Base-by-base conservation (phyloP, 2,329 filamentous ascomycete genomes). In the Aureobasidium musti region DNA sequence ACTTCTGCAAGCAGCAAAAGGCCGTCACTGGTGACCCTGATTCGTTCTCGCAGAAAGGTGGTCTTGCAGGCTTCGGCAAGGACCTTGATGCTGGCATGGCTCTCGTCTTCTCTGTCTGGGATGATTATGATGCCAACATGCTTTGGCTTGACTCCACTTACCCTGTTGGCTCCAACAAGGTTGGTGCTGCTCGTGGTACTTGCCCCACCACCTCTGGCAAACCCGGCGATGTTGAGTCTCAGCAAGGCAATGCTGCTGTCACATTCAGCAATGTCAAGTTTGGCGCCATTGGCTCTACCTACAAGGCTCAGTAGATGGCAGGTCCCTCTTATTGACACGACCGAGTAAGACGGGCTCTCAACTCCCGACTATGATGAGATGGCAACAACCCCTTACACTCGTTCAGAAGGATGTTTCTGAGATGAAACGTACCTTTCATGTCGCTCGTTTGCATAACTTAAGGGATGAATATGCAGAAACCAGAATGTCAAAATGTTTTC, bases 51-150 rank as follows among this genome's bases (percentile, higher is more conserved):
- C 73, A 79, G 23, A 79, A 84, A 52, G 87, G 87, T 60, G 88
- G 87, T 26, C 75, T 87, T 69, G 73, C 79, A 6, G 77, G 76
- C 49, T 86, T 90, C 82, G 81, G 82, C 69, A 74, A 78, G 1
- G 86, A 85, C 28, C 77, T 89, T 47, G 74, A 76, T 6, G 71
- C 81, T 37, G 86, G 86, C 41, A 87, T 89, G 84, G 87, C 88
- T 43, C 81, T 90, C 17, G 86, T 88, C 70, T 82, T 90, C 81
- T 83, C 80, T 28, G 78, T 87, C 67, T 85, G 83, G 52, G 86
- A 89, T 73, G 88, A 91, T 78, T 84, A 90, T 77, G 77, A 84
- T 68, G 79, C 84, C 73, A 83, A 88, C 79, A 91, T 91, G 88
- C 83, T 89, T 73, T 91, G 89, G 89, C 84, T 92, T 72, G 89